These are phyloP conservation scores for Ligustrum vulgare DNA, from an alignment of 257 asterid genomes.

Conservation along the genomic window DNA sequence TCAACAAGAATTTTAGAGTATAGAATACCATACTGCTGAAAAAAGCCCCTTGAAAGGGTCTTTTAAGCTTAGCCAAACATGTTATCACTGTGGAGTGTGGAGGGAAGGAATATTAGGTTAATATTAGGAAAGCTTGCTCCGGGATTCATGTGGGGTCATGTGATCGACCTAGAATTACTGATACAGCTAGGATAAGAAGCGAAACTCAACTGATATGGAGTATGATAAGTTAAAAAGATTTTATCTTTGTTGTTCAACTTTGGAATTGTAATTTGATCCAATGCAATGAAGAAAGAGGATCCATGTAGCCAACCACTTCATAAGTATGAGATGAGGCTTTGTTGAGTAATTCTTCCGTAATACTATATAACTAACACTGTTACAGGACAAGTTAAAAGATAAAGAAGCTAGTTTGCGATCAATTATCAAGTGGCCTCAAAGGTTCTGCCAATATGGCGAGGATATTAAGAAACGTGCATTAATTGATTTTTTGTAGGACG, in stretches of 20 bases:
- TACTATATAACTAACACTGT: background rate
- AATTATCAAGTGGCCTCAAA: too few species aligned
- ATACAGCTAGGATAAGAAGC: background rate
- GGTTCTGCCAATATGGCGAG: too few species aligned
- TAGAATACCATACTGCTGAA: background rate
- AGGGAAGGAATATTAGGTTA: too few species aligned
- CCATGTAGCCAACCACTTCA: background rate
- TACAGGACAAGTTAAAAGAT: too few species aligned
- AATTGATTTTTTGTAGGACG: too few species aligned
- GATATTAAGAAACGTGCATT: too few species aligned
- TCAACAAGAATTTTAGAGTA: background rate
- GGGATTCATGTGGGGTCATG: background rate
- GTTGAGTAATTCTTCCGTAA: background rate
- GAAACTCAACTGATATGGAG: background rate
- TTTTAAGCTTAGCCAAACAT: background rate
- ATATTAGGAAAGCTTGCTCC: background rate
- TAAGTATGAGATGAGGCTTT: background rate
- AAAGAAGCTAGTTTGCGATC: too few species aligned
- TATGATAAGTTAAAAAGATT: background rate
- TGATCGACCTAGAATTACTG: background rate
- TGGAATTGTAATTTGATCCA: background rate
- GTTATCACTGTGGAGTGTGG: background rate
- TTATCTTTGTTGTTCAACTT: background rate
- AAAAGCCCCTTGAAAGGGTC: background rate
- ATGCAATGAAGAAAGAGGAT: background rate